phyloP scores from a whole-genome alignment of 345 rosid species.

The Clausena lansium region DNA sequence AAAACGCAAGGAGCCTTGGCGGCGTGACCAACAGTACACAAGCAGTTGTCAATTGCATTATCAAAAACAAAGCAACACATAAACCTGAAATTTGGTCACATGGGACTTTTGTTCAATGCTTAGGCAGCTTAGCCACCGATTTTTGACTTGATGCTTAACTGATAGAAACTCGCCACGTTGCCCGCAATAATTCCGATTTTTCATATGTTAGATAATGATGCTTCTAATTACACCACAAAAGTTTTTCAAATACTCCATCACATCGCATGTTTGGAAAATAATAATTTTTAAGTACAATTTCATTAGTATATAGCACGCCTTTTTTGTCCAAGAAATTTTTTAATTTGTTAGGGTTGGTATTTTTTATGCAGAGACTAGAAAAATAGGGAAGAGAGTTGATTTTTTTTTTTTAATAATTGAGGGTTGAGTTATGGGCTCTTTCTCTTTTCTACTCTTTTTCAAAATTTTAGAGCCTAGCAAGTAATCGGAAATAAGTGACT shows the following conservation, averaged over 20 bases:
- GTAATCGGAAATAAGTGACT: neutral
- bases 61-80: neutral
- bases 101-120: neutral
- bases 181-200: neutral
- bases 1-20: neutral
- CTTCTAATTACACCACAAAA: neutral
- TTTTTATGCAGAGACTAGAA: neutral
- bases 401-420: too few species aligned
- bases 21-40: neutral
- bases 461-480: neutral
- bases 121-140: neutral
- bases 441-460: neutral
- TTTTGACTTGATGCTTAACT: neutral
- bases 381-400: neutral
- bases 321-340: neutral
- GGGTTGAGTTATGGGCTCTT: neutral
- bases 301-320: neutral
- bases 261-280: neutral
- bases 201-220: neutral
- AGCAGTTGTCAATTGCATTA: too few species aligned
- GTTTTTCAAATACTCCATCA: neutral
- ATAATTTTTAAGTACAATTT: neutral
- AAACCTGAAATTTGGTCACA: neutral
- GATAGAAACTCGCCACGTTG: neutral
- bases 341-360: neutral